Percentiles rank a stretch among this genome's conserved stretches.
phyloP scores from a whole-genome alignment of 2,329 filamentous ascomycete genomes.

The Zymoseptoria brevis region DNA sequence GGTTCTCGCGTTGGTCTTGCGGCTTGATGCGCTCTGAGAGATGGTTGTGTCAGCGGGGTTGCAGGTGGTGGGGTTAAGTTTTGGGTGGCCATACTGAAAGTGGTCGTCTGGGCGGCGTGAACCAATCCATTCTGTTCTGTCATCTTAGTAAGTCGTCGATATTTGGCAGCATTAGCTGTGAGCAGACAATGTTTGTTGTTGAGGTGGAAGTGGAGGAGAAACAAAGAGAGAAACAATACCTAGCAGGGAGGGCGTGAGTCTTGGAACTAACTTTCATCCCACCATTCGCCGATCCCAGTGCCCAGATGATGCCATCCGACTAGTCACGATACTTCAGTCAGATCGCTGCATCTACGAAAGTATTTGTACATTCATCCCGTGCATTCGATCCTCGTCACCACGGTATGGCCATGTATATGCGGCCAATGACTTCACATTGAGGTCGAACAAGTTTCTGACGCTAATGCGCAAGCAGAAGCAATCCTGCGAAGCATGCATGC shows the following conservation, averaged over 20 bases:
- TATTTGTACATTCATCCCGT: not conserved
- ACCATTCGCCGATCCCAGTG: not conserved
- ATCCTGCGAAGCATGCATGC: not conserved
- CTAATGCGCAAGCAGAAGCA: not conserved
- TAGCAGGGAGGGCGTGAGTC: not conserved
- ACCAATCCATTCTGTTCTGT: slow-evolving; percentile 21
- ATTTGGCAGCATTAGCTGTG: slow-evolving; percentile 5
- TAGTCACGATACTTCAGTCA: not conserved
- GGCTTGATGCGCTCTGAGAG: slow-evolving; percentile 24
- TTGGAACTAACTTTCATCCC: not conserved
- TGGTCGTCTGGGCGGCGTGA: slow-evolving; percentile 19
- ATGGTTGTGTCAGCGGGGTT: slow-evolving; percentile 5
- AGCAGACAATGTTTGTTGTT: not conserved
- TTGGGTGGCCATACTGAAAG: slow-evolving; percentile 11
- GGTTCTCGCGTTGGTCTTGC: slow-evolving; percentile 72
- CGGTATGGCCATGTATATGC: not conserved
- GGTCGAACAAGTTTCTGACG: not conserved
- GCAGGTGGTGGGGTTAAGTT: not conserved
- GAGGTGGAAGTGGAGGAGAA: not conserved
- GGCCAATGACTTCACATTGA: not conserved
- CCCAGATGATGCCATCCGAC: slow-evolving; percentile 1
- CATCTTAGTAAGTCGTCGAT: slow-evolving; percentile 16
- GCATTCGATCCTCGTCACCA: not conserved
- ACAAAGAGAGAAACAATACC: not conserved
- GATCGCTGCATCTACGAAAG: not conserved